phyloP scores from a whole-genome alignment of 768 basidiomycete genomes.

The Boletus subcaerulescens region DNA sequence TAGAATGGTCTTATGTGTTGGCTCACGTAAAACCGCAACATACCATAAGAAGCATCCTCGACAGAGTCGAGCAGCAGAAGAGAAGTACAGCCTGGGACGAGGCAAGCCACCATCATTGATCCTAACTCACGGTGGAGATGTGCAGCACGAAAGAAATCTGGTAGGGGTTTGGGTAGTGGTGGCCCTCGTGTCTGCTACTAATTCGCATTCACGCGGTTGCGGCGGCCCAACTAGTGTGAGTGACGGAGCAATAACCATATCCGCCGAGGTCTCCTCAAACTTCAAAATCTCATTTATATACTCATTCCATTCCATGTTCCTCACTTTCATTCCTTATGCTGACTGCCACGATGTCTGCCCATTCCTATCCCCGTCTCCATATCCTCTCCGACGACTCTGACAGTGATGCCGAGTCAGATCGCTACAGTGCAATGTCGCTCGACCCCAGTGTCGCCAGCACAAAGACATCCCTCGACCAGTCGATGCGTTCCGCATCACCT shows the following conservation, averaged over 20 bases:
- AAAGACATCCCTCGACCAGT: constrained; percentile 54
- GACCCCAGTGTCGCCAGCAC: constrained; percentile 44
- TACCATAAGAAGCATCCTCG: constrained; percentile 2
- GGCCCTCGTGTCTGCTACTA: constrained; percentile 25
- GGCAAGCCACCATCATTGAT: not conserved
- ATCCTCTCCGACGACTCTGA: constrained; percentile 39
- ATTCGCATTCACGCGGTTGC: constrained; percentile 27
- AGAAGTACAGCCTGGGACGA: constrained; percentile 3
- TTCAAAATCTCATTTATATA: constrained; percentile 24
- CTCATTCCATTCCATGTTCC: not conserved
- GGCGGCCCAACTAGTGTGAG: constrained; percentile 16
- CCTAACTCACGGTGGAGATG: not conserved
- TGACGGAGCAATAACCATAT: constrained; percentile 33
- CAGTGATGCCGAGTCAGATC: constrained; percentile 44
- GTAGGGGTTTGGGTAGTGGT: not conserved
- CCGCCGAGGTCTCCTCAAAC: constrained; percentile 29
- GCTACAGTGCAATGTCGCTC: constrained; percentile 42
- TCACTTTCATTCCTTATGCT: constrained; percentile 4
- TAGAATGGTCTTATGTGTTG: not conserved
- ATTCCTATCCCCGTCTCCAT: constrained; percentile 1
- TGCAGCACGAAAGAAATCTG: not conserved
- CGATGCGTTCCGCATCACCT: constrained; percentile 65
- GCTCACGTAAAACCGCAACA: constrained; percentile 14
- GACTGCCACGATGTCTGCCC: constrained; percentile 15
- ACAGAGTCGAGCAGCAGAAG: not conserved